Base-by-base conservation (phyloP, 495 filamentous ascomycete genomes). In the Astrocystis sublimbata region DNA sequence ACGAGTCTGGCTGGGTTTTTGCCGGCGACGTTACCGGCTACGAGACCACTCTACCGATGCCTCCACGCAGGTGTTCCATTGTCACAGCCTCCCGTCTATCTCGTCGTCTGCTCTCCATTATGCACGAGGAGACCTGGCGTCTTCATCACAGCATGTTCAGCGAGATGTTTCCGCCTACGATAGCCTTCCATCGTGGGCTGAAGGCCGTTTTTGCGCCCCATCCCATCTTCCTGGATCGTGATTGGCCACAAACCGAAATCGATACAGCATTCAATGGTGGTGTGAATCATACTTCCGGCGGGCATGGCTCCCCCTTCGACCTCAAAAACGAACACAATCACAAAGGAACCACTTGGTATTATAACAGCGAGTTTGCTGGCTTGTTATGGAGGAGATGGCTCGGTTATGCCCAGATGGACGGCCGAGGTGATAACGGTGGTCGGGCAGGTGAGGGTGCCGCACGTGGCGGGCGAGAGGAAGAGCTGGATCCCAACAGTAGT, bases 191-290 rank as follows among this genome's bases (percentile, higher is more conserved):
- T 66, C 93, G 96, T 69, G 94, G 94, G 1, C 82, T 93, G 74
- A 98, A 98, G 74, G 94, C 93, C 30, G 92, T 97, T 33, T 97
- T 90, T 72, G 92, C 88, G 12, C 94, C 94, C 3, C 94, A 98
- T 67, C 92, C 93, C 0, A 85, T 96, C 31, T 96, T 87, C 73
- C 79, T 98, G 24, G 94, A 98, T 73, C 88, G 94, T 13, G 76
- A 81, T 42, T 98, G 94, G 94, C 72, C 75, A 7, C 66, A 76
- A 2, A 73, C 78, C 15, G 89, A 91, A 60, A 82, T 97, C 13
- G 91, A 93, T 19, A 80, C 81, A 5, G 87, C 90, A 12, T 93
- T 97, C 80, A 96, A 97, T 64, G 89, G 85, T 47, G 93, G 93
- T 5, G 78, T 86, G 17, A 91, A 96, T 65, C 90, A 91, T 46